A percentile compares a stretch with the other conserved stretches of the same genome.
These are phyloP conservation scores for Tetraselmis striata DNA, from an alignment of 139 green algal genomes.

Conservation along the genomic window DNA sequence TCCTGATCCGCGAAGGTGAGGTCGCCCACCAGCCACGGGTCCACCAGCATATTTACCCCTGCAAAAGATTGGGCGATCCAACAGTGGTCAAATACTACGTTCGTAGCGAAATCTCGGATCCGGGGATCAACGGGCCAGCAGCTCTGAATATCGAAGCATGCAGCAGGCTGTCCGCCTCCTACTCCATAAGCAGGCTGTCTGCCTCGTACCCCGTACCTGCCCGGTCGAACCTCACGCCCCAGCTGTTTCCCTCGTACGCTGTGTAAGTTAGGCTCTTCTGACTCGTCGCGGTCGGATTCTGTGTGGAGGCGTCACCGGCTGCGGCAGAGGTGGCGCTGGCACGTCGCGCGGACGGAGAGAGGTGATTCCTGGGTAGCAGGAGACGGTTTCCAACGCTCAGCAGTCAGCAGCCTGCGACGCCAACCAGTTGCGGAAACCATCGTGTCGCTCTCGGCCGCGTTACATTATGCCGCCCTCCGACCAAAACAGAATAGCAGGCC, in stretches of 20 bases:
- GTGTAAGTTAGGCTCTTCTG: constrained; percentile 57
- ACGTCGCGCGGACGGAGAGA: too few species aligned
- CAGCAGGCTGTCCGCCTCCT: neutral
- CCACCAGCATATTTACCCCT: constrained; percentile 66
- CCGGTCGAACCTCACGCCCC: constrained; percentile 48
- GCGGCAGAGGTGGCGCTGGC: too few species aligned
- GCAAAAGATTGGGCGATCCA: neutral
- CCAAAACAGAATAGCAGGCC: too few species aligned
- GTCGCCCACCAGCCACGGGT: constrained; percentile 77
- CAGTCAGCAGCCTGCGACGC: too few species aligned
- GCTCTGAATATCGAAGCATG: neutral
- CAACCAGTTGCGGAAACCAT: too few species aligned
- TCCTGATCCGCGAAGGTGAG: constrained; percentile 61
- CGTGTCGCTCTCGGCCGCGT: too few species aligned
- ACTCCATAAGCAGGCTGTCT: neutral
- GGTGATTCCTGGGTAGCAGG: too few species aligned
- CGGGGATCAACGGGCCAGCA: neutral
- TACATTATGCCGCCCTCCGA: too few species aligned
- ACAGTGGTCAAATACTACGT: neutral
- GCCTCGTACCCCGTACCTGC: constrained; percentile 31
- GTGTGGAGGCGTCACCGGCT: too few species aligned
- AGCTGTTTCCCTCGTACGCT: constrained; percentile 66
- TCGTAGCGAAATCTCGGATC: neutral
- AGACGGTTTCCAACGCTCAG: too few species aligned
- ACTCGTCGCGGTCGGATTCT: too few species aligned